Conservation (phyloP, 257 asterid genomes). For the Apocynum venetum region DNA sequence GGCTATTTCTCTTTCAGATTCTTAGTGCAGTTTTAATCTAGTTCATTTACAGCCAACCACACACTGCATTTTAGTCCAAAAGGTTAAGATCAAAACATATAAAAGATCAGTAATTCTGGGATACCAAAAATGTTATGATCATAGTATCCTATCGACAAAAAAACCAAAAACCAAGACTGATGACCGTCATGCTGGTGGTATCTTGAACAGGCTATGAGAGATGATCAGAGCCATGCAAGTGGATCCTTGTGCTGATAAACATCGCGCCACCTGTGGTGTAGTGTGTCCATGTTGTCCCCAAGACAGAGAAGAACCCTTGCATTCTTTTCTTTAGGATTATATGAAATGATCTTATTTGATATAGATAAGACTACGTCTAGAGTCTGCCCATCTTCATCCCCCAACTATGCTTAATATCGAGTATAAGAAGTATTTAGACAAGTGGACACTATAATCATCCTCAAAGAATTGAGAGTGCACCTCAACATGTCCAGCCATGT, state of each 20-base stretch:
- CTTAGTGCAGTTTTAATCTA: not conserved
- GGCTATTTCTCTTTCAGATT: not conserved
- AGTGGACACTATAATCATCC: not conserved
- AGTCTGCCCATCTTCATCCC: not conserved
- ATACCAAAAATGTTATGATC: too few relatives aligned
- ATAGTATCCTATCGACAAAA: not conserved
- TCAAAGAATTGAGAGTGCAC: not conserved
- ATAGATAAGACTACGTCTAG: not conserved
- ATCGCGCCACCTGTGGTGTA: not conserved
- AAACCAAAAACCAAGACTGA: not conserved
- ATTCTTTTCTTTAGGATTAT: conserved; percentile 2
- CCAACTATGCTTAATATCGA: not conserved
- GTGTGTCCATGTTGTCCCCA: not conserved
- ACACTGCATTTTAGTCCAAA: too few relatives aligned
- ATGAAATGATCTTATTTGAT: conserved; percentile 1
- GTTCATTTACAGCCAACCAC: too few relatives aligned
- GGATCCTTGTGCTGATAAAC: conserved; percentile 9
- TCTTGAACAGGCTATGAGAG: not conserved
- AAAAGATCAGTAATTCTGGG: not conserved
- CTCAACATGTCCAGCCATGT: not conserved
- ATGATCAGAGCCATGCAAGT: not conserved
- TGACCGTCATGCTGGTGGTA: not conserved
- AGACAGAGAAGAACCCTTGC: not conserved
- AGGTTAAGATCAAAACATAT: not conserved
- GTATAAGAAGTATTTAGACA: not conserved